Evolutionary conservation across 208 protist species (phyloP).

Genomic region (Tritrichomonas foetus): DNA sequence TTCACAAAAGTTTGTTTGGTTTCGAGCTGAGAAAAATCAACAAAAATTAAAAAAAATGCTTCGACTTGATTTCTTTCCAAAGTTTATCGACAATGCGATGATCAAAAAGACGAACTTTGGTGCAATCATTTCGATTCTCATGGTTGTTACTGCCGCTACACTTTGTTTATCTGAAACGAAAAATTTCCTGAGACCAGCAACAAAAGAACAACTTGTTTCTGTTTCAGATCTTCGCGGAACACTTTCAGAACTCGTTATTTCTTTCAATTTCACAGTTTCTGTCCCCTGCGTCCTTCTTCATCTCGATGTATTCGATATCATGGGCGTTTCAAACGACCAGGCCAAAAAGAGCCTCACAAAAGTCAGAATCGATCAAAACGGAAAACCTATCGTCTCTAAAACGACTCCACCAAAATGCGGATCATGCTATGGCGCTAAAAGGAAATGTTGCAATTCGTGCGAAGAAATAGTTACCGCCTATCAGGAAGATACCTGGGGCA

Average conservation of each 20-base stretch:
- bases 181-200: not conserved
- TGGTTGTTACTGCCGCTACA: not conserved
- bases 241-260: not conserved
- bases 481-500: not conserved
- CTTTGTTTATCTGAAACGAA: not conserved
- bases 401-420: not conserved
- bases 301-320: constrained; percentile 19
- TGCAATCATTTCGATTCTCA: not conserved
- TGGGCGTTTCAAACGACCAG: not conserved
- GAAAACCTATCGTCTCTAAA: not conserved
- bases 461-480: constrained; percentile 26
- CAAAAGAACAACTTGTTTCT: constrained; percentile 16
- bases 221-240: constrained; percentile 6
- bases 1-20: not conserved
- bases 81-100: constrained; percentile 17
- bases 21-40: not conserved
- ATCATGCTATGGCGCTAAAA: constrained; percentile 23
- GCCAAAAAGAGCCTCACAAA: not conserved
- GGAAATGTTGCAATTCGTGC: constrained; percentile 44
- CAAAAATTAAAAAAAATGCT: not conserved
- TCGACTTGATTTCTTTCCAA: constrained; percentile 26
- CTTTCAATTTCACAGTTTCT: constrained; percentile 18
- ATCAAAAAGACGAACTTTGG: constrained; percentile 4
- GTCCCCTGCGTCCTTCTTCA: constrained; percentile 24
- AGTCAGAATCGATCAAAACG: not conserved